phyloP scores from a whole-genome alignment of 2,329 filamentous ascomycete genomes.

The Blastomyces emzantsi region DNA sequence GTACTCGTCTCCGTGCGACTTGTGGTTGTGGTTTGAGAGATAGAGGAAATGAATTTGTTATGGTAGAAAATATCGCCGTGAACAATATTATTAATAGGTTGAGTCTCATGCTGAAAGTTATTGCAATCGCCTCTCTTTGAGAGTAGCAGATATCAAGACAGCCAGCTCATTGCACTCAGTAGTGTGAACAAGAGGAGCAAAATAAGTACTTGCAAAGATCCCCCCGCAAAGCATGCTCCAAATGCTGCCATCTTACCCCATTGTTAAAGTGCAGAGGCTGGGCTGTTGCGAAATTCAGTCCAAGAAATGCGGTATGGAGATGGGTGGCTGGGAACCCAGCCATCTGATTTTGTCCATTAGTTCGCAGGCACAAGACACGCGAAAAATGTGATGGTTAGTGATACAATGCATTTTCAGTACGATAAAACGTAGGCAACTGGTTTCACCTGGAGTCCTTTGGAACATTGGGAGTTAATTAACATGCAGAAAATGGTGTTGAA shows the following conservation, averaged over 20 bases:
- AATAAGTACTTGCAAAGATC: not conserved
- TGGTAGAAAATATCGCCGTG: slow-evolving; percentile 10
- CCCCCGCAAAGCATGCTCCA: not conserved
- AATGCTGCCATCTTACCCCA: not conserved
- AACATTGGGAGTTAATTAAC: not conserved
- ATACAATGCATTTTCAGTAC: not conserved
- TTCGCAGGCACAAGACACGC: not conserved
- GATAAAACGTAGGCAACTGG: not conserved
- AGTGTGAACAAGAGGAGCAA: not conserved
- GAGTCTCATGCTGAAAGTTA: slow-evolving; percentile 1
- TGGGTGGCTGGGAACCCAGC: slow-evolving; percentile 14
- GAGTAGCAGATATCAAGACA: not conserved
- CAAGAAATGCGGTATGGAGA: not conserved
- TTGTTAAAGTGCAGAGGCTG: slow-evolving; percentile 8
- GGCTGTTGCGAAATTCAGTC: slow-evolving; percentile 2
- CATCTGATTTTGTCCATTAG: slow-evolving; percentile 1
- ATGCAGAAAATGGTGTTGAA: not conserved
- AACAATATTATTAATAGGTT: slow-evolving; percentile 17
- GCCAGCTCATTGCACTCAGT: not conserved
- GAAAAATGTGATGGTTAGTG: not conserved
- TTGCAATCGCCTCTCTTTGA: not conserved
- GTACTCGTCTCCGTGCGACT: slow-evolving; percentile 10
- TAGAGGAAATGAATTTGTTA: slow-evolving; percentile 1
- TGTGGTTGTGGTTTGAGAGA: not conserved
- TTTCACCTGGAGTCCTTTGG: not conserved